Base-by-base conservation (phyloP, 169 alveolate genomes). In the Eimeria sp. region DNA sequence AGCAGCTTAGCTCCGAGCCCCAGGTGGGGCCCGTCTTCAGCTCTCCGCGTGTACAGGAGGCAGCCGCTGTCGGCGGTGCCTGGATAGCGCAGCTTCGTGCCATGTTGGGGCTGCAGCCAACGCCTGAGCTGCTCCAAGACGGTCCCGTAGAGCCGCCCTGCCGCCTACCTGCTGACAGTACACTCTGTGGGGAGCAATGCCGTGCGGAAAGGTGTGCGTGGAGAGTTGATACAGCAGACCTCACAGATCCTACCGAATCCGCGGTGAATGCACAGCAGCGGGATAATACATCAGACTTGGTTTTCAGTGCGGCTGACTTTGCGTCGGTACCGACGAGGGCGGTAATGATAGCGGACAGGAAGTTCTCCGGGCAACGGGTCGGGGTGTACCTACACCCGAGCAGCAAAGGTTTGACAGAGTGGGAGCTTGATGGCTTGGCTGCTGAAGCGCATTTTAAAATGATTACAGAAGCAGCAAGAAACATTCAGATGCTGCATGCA, bases 41-140 rank as follows among this genome's bases (percentile, higher is more conserved):
- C 37, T 40, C 89, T 71, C 68, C 27, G 46, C 77, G 46, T 66
- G 9, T 66, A 46, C 49, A 56, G 18, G 91, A 85, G 58, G 91
- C 78, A 11, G 77, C 91, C 14, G 77, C 71, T 33, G 60, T 85
- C n/a, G 33, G 77, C 78, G 77, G 60, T 16, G 77, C 91, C 33
- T 85, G 91, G 91, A 60, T 85, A 49, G 76, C 91, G n/a, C 91
- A 85, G 91, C 78, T 85, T 20, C 91, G 91, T 43, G n/a, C 60
- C 37, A 11, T 58, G 54, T 62, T 85, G 46, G 91, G 91, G 13
- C 37, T 85, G 77, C 89, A 43, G 23, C 72, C 89, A 20, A n/a
- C 64, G 25, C 43, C 72, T 30, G 64, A 46, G 30, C 16, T 80
- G 40, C 40, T 11, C 52, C 30, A 49, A 76, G 52, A 56, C 30